Conservation (phyloP, 805 yeast genomes). For the Ogataea nitratoaversa region DNA sequence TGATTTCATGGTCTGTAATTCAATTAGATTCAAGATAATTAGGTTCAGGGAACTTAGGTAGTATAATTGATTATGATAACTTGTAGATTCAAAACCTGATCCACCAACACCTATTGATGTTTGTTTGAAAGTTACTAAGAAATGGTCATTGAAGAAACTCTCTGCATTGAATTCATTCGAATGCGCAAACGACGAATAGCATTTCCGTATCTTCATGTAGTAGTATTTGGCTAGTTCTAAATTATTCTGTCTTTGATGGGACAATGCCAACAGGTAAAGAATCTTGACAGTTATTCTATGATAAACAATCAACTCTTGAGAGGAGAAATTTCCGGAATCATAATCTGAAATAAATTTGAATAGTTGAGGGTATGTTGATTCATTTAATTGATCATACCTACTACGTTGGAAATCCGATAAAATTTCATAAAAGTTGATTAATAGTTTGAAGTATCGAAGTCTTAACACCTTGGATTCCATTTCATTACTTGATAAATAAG, state of each 20-base stretch:
- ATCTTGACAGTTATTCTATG: conserved; percentile 35
- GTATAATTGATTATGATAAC: conserved; percentile 21
- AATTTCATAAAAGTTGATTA: conserved; percentile 33
- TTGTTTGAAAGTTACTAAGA: conserved; percentile 20
- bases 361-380: conserved; percentile 6
- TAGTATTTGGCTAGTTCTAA: conserved; percentile 36
- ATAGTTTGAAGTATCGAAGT: conserved; percentile 28
- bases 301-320: conserved; percentile 36
- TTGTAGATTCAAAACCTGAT: conserved; percentile 17
- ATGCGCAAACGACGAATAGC: conserved; percentile 15
- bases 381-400: conserved; percentile 7
- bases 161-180: conserved; percentile 17
- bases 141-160: conserved; percentile 21
- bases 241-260: conserved; percentile 36
- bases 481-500: conserved; percentile 16
- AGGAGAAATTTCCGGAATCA: conserved; percentile 33
- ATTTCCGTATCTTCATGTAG: conserved; percentile 31
- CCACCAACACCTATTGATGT: conserved; percentile 23
- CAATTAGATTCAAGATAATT: conserved; percentile 16
- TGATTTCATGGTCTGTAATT: conserved; percentile 13
- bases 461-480: conserved; percentile 26
- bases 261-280: conserved; percentile 37
- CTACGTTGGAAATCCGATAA: conserved; percentile 32
- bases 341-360: conserved; percentile 33
- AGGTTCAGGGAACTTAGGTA: conserved; percentile 22